Percentiles rank a stretch among this genome's conserved stretches.
Conservation (phyloP, 2,329 filamentous ascomycete species). For the Erysiphe pulchra region DNA sequence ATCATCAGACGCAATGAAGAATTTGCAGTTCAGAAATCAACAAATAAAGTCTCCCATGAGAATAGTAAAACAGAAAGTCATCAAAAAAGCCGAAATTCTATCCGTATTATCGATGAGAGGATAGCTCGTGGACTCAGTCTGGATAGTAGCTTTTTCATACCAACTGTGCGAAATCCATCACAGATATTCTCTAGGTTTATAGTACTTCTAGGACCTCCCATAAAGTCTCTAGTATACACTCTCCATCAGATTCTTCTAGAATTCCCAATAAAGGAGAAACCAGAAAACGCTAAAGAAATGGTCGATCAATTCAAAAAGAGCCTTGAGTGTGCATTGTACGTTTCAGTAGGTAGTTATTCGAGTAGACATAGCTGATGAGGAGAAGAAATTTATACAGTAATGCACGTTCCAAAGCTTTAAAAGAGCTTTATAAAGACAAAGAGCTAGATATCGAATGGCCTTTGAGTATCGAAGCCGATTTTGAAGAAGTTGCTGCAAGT, state of each 20-base stretch:
- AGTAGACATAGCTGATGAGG: neutral
- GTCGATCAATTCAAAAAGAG: constrained; percentile 63
- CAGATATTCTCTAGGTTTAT: constrained; percentile 91
- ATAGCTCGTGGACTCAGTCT: constrained; percentile 5
- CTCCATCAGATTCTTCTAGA: constrained; percentile 72
- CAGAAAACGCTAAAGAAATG: constrained; percentile 42
- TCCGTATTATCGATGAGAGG: neutral
- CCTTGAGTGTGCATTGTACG: constrained; percentile 45
- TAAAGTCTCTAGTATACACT: constrained; percentile 87
- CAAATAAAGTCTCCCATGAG: constrained; percentile 36
- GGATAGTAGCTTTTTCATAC: constrained; percentile 8
- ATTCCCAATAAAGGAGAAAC: constrained; percentile 48
- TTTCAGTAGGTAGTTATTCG: neutral
- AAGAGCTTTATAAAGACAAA: constrained; percentile 56
- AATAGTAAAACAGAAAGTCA: constrained; percentile 17
- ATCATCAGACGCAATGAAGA: constrained; percentile 16
- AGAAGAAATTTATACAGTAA: constrained; percentile 39
- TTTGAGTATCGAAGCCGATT: constrained; percentile 63
- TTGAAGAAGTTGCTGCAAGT: constrained; percentile 92
- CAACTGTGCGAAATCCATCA: constrained; percentile 32
- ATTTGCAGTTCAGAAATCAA: constrained; percentile 26
- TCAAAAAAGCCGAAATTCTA: neutral
- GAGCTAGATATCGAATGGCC: constrained; percentile 42
- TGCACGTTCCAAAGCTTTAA: constrained; percentile 50
- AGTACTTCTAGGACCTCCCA: constrained; percentile 63